Percentiles rank a stretch among this genome's conserved stretches.
Evolutionary conservation across 805 yeast genomes (phyloP).

Genomic region (Kuraishia piskuri): DNA sequence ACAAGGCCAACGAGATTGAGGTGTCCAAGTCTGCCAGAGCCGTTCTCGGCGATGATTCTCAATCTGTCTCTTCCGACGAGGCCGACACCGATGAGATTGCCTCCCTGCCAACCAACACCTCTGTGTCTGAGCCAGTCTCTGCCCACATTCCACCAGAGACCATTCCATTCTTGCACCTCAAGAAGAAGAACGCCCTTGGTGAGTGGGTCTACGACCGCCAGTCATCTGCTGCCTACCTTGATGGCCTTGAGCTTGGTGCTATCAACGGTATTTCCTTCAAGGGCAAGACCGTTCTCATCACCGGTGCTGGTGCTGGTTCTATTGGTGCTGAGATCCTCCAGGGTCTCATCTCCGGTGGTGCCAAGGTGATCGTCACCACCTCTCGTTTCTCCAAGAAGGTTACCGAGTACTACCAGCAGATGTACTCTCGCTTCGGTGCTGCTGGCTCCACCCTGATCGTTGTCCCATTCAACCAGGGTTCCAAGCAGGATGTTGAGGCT

Average conservation of each 20-base stretch:
- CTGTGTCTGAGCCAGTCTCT: conserved; percentile 67
- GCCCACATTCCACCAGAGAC: conserved; percentile 71
- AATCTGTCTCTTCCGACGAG: conserved; percentile 36
- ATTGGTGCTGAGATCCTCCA: conserved; percentile 96
- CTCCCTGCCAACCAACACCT: conserved; percentile 65
- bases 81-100: conserved; percentile 72
- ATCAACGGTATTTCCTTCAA: conserved; percentile 87
- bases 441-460: conserved; percentile 87
- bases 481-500: conserved; percentile 86
- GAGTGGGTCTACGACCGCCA: conserved; percentile 79
- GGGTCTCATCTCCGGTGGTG: conserved; percentile 96
- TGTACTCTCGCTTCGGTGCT: conserved; percentile 91
- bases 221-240: conserved; percentile 71
- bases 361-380: conserved; percentile 92
- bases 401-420: conserved; percentile 90
- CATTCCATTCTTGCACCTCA: conserved; percentile 90
- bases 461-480: conserved; percentile 98
- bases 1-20: conserved; percentile 62
- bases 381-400: conserved; percentile 90
- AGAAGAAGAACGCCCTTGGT: conserved; percentile 64
- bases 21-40: conserved; percentile 53
- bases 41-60: conserved; percentile 36
- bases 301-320: conserved; percentile 99
- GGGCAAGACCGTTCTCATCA: conserved; percentile 81
- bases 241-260: conserved; percentile 90